phyloP scores from a whole-genome alignment of 352 stramenopile species.

The Phytopythium litorale region DNA sequence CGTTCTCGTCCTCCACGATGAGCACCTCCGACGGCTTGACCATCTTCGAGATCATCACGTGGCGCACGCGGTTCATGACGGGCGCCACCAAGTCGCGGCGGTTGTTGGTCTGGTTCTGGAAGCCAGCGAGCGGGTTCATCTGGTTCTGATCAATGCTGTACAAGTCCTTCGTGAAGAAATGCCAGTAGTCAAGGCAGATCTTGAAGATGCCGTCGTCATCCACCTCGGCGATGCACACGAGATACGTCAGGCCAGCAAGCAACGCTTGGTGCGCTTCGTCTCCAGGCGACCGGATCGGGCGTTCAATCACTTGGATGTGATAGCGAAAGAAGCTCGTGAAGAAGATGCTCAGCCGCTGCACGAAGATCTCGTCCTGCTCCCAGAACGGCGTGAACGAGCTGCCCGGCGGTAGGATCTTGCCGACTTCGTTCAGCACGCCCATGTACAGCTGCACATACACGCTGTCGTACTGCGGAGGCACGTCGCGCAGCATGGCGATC shows the following conservation, averaged over 20 bases:
- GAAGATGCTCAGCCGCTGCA: conserved; percentile 97
- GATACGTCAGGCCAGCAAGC: conserved; percentile 92
- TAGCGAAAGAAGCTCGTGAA: conserved; percentile 94
- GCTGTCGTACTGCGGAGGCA: conserved; percentile 91
- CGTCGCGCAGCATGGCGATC: conserved; percentile 93
- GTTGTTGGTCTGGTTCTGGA: conserved; percentile 46
- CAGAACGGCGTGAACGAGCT: conserved; percentile 90
- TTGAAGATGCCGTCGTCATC: conserved; percentile 97
- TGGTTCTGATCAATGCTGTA: conserved; percentile 92
- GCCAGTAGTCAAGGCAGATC: conserved; percentile 98
- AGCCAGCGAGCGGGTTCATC: conserved; percentile 49
- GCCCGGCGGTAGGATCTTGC: conserved; percentile 88
- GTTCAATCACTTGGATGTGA: conserved; percentile 95
- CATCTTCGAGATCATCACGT: conserved; percentile 99
- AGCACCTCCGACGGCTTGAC: conserved; percentile 99
- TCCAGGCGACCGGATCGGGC: conserved; percentile 54
- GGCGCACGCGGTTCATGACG: conserved; percentile 94
- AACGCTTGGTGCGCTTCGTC: conserved; percentile 91
- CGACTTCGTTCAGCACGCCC: conserved; percentile 91
- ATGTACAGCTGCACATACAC: conserved; percentile 96
- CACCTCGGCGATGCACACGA: conserved; percentile 90
- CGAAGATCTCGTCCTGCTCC: conserved; percentile 96
- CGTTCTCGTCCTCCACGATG: conserved; percentile 99
- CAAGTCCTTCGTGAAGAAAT: conserved; percentile 95
- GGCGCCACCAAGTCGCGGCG: conserved; percentile 67